These are phyloP conservation scores for Escovopsis weberi DNA, from an alignment of 2,329 filamentous ascomycete genomes.

Conservation along the genomic window DNA sequence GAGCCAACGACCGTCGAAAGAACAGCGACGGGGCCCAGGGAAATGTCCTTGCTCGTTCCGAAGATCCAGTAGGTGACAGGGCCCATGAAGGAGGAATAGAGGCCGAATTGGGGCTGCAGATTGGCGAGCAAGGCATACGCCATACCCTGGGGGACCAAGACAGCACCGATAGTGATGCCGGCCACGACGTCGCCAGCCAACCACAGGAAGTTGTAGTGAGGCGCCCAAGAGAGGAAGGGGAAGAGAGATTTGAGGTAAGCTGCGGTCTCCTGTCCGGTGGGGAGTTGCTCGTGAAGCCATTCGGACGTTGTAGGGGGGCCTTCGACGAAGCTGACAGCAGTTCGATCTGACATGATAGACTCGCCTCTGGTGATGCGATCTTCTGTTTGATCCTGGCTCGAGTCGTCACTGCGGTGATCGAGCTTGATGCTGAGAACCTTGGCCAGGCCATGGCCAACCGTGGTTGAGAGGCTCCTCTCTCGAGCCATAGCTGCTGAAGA, in stretches of 20 bases:
- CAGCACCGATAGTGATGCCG: slow-evolving; percentile 43
- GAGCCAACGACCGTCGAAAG: slow-evolving; percentile 84
- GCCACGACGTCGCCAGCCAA: slow-evolving; percentile 78
- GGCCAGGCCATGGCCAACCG: slow-evolving; percentile 59
- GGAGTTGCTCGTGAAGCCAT: slow-evolving; percentile 52
- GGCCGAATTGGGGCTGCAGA: slow-evolving; percentile 67
- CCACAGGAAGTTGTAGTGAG: slow-evolving; percentile 81
- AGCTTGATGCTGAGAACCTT: slow-evolving; percentile 75
- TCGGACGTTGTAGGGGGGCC: slow-evolving; percentile 61
- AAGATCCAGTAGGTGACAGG: slow-evolving; percentile 96
- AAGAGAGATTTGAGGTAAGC: slow-evolving; percentile 61
- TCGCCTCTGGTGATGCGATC: slow-evolving; percentile 62
- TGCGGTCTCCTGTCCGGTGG: slow-evolving; percentile 36
- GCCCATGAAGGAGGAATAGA: slow-evolving; percentile 85
- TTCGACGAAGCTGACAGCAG: slow-evolving; percentile 69
- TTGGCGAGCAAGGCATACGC: slow-evolving; percentile 78
- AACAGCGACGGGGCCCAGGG: slow-evolving; percentile 90
- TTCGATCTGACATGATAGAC: slow-evolving; percentile 60
- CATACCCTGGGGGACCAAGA: slow-evolving; percentile 93
- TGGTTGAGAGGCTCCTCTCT: slow-evolving; percentile 24
- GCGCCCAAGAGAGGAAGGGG: slow-evolving; percentile 82
- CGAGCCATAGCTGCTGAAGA: slow-evolving; percentile 18
- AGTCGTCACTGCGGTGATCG: slow-evolving; percentile 33
- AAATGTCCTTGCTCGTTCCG: slow-evolving; percentile 96
- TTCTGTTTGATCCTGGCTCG: slow-evolving; percentile 5